These are phyloP conservation scores for Mrakia gelida DNA, from an alignment of 768 basidiomycete genomes.

Conservation along the genomic window DNA sequence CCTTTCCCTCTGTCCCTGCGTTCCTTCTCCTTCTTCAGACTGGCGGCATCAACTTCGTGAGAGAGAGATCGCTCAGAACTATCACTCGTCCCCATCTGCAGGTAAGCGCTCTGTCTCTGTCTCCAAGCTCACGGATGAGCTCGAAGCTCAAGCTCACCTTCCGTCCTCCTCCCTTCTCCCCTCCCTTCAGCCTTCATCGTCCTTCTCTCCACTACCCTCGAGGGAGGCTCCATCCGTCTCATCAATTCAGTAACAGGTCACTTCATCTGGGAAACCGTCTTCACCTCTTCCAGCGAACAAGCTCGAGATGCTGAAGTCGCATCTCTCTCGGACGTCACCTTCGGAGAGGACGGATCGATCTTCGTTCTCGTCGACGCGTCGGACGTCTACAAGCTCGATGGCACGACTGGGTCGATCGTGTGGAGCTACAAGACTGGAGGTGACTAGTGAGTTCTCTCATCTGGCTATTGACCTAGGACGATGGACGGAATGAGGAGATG, in stretches of 20 bases:
- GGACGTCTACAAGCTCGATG: constrained; percentile 45
- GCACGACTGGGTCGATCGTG: constrained; percentile 52
- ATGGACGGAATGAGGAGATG: background rate
- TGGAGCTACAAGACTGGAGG: constrained; percentile 54
- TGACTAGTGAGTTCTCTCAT: background rate
- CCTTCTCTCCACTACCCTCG: constrained; percentile 58
- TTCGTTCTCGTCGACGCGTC: constrained; percentile 38
- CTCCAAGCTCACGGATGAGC: background rate
- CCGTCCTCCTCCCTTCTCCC: background rate
- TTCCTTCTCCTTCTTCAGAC: constrained; percentile 46
- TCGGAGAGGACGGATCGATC: constrained; percentile 40
- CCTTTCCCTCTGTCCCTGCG: background rate
- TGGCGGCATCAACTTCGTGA: constrained; percentile 78
- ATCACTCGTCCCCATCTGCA: constrained; percentile 44
- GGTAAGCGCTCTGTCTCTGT: background rate
- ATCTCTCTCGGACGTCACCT: constrained; percentile 56
- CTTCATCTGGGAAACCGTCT: constrained; percentile 60
- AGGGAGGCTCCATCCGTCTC: constrained; percentile 62
- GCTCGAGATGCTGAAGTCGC: constrained; percentile 53
- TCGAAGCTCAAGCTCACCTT: background rate
- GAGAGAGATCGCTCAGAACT: constrained; percentile 63
- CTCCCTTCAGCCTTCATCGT: constrained; percentile 48
- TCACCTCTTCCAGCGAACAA: constrained; percentile 51
- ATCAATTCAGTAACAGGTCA: constrained; percentile 64
- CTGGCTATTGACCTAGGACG: too few relatives aligned